Conservation (phyloP, 805 yeast species). For the Maudiozyma serrabonitensis region DNA sequence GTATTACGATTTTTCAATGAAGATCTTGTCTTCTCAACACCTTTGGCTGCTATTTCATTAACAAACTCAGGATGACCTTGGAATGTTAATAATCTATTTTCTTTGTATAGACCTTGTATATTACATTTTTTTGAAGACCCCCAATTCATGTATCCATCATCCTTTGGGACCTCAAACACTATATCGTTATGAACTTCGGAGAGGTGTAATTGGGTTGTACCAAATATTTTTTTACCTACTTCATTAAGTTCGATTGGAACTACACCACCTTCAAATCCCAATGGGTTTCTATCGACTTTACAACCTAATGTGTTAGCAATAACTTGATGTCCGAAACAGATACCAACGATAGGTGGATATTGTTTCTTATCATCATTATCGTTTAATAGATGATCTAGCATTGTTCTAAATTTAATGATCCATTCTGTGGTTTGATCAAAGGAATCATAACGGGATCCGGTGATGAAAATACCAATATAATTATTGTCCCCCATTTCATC, state of each 20-base stretch:
- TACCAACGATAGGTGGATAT: constrained; percentile 48
- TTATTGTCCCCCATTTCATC: constrained; percentile 5
- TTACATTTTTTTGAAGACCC: constrained; percentile 48
- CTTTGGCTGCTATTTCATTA: constrained; percentile 21
- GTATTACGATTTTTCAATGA: not conserved
- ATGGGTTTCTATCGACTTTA: constrained; percentile 43
- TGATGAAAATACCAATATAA: constrained; percentile 34
- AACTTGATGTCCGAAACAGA: constrained; percentile 86
- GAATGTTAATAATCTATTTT: constrained; percentile 47
- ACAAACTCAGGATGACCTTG: constrained; percentile 90
- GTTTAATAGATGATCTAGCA: constrained; percentile 20
- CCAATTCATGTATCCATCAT: constrained; percentile 27
- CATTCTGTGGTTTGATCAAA: constrained; percentile 32
- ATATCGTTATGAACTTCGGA: constrained; percentile 54
- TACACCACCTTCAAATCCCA: constrained; percentile 70
- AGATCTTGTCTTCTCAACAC: constrained; percentile 5
- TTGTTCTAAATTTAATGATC: constrained; percentile 33
- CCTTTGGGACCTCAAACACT: constrained; percentile 35
- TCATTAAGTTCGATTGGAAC: constrained; percentile 39
- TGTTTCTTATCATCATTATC: constrained; percentile 6
- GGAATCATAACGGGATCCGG: constrained; percentile 42
- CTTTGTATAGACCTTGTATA: constrained; percentile 58
- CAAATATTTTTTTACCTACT: constrained; percentile 19
- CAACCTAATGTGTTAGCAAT: constrained; percentile 58
- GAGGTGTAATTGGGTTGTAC: constrained; percentile 28